phyloP scores from a whole-genome alignment of 805 yeast species.

The Cyberlindnera veronae region DNA sequence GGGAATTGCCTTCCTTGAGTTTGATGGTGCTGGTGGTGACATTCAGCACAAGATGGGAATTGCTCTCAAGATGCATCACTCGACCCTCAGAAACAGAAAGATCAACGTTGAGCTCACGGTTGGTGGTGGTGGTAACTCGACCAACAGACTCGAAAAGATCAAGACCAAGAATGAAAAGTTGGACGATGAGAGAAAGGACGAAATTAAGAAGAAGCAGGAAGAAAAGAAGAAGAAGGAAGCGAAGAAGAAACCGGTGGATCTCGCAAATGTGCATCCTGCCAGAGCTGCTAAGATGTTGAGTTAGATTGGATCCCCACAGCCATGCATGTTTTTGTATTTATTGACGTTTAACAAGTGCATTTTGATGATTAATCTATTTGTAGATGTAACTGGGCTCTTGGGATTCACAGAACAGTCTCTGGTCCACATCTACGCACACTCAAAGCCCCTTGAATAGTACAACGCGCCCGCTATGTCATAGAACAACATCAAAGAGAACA shows the following conservation, averaged over 20 bases:
- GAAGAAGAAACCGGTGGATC: conserved; percentile 10
- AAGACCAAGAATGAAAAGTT: conserved; percentile 75
- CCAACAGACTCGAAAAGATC: conserved; percentile 62
- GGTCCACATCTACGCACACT: too few relatives aligned
- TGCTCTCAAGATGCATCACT: conserved; percentile 82
- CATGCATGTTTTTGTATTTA: too few relatives aligned
- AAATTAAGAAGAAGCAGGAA: conserved; percentile 46
- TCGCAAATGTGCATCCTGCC: conserved; percentile 54
- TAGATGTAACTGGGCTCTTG: too few relatives aligned
- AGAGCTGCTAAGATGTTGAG: conserved; percentile 38
- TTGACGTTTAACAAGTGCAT: too few relatives aligned
- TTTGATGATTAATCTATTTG: too few relatives aligned
- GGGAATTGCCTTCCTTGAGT: conserved; percentile 92
- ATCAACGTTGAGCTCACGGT: conserved; percentile 96
- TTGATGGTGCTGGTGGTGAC: conserved; percentile 49
- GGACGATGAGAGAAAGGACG: conserved; percentile 61
- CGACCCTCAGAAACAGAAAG: conserved; percentile 62
- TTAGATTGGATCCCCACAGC: too few relatives aligned
- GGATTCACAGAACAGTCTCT: too few relatives aligned
- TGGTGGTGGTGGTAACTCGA: conserved; percentile 96
- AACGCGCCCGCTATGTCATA: too few relatives aligned
- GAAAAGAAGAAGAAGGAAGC: conserved; percentile 28
- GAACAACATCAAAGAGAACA: too few relatives aligned
- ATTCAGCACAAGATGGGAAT: conserved; percentile 78
- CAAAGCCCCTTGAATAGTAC: too few relatives aligned